Percentiles rank a stretch among this genome's conserved stretches.
Evolutionary conservation across 176 grass and related monocot species (phyloP).

Genomic region (Zizania latifolia): DNA sequence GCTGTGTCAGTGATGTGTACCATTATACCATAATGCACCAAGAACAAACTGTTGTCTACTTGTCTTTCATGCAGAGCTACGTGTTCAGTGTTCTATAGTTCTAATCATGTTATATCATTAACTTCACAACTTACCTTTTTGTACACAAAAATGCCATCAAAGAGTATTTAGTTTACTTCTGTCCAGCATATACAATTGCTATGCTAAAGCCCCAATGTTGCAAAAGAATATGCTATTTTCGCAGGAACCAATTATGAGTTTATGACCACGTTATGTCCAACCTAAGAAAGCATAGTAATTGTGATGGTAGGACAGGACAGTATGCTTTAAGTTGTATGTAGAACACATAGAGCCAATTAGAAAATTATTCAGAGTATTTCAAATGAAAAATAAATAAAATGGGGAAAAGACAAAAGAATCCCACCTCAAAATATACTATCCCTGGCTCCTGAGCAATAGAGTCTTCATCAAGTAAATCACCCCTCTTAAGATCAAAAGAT

Average conservation of each 20-base stretch:
- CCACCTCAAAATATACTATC: constrained; percentile 92
- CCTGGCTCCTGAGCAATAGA: constrained; percentile 63
- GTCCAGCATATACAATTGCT: neutral
- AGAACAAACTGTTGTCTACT: no score
- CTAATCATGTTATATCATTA: neutral
- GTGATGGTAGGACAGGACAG: neutral
- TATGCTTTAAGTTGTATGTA: neutral
- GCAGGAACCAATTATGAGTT: neutral
- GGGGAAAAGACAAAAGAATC: constrained; percentile 1
- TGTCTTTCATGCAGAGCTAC: constrained; percentile 10
- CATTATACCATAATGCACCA: neutral
- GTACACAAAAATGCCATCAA: neutral
- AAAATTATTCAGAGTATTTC: constrained; percentile 2
- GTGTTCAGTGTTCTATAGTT: neutral
- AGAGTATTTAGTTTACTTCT: no score
- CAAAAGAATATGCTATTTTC: constrained; percentile 7
- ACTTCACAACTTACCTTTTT: neutral
- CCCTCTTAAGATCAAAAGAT: constrained; percentile 67
- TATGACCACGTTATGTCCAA: neutral
- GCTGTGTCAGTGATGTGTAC: neutral
- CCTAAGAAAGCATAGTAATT: neutral
- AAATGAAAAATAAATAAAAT: constrained; percentile 6
- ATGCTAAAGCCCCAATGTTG: neutral
- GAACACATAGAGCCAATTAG: neutral
- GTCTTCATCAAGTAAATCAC: constrained; percentile 78